A percentile compares a stretch with the other conserved stretches of the same genome.
These are phyloP conservation scores for Euphorbia schlechtendalii DNA, from an alignment of 441 rosid species.

Conservation along the genomic window DNA sequence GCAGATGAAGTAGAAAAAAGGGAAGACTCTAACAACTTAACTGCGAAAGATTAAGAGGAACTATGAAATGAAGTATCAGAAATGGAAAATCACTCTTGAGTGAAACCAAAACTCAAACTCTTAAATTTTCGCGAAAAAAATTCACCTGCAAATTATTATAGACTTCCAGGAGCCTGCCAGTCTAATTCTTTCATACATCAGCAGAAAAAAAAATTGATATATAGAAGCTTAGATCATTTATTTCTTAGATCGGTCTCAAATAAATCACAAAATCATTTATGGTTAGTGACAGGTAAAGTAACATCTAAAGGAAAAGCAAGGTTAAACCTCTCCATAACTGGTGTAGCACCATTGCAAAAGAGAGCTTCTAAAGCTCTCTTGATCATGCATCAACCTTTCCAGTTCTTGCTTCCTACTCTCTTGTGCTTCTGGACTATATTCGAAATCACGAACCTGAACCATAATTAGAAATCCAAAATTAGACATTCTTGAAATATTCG, in stretches of 20 bases:
- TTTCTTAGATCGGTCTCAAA: background rate
- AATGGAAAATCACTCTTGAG: background rate
- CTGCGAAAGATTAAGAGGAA: background rate
- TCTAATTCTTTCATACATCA: constrained; percentile 5
- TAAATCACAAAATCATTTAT: background rate
- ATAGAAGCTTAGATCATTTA: background rate
- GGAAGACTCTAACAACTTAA: background rate
- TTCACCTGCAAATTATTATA: background rate
- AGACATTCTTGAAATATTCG: background rate
- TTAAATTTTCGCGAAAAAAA: background rate
- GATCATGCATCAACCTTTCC: constrained; percentile 69
- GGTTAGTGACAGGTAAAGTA: background rate
- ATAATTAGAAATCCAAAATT: constrained; percentile 13
- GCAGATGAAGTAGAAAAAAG: background rate
- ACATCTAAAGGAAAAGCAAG: background rate
- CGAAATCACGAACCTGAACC: constrained; percentile 84
- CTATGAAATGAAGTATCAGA: background rate
- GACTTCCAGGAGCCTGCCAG: background rate
- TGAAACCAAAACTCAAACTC: background rate
- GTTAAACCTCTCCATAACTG: constrained; percentile 86
- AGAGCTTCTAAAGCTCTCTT: constrained; percentile 73
- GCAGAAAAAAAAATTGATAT: background rate
- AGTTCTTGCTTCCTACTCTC: constrained; percentile 81
- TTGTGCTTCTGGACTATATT: constrained; percentile 83
- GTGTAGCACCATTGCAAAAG: constrained; percentile 98